These are phyloP conservation scores for Lipomyces lipofer DNA, from an alignment of 805 yeast species.

Conservation along the genomic window DNA sequence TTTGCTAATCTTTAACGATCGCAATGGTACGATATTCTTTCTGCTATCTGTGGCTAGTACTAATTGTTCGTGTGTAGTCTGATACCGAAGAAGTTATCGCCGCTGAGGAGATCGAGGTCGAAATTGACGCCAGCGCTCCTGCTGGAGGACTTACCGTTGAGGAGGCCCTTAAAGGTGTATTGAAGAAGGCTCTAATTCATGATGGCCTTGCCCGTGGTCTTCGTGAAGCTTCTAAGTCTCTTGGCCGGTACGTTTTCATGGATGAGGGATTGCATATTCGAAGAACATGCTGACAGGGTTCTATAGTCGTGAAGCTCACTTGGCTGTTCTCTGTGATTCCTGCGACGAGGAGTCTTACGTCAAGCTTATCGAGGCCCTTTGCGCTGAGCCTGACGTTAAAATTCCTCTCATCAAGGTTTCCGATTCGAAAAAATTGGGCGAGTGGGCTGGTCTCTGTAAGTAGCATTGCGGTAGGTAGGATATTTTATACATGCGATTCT, in stretches of 20 bases:
- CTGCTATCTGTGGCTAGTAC: neutral
- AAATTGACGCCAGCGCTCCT: conserved; percentile 73
- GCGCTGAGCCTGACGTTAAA: conserved; percentile 95
- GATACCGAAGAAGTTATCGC: conserved; percentile 74
- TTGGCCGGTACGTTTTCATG: conserved; percentile 56
- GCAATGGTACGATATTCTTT: conserved; percentile 31
- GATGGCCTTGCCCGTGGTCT: conserved; percentile 99
- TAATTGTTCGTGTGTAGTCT: conserved; percentile 15
- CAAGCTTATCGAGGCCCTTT: conserved; percentile 98
- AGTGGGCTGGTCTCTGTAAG: conserved; percentile 95
- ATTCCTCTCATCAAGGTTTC: conserved; percentile 98
- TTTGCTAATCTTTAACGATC: neutral
- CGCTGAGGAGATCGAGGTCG: conserved; percentile 74
- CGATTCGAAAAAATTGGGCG: conserved; percentile 99
- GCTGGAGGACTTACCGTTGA: conserved; percentile 92
- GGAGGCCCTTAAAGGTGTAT: conserved; percentile 97
- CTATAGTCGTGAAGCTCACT: conserved; percentile 77
- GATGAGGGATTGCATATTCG: neutral
- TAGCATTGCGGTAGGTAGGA: neutral
- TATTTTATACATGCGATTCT: too few species aligned
- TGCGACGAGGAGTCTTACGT: conserved; percentile 97
- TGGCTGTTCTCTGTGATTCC: conserved; percentile 95
- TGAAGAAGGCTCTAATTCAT: conserved; percentile 96
- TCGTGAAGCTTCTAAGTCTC: conserved; percentile 99
- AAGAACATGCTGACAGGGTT: neutral